phyloP scores from a whole-genome alignment of 176 grass and related monocot species.

The Stipa capillata region DNA sequence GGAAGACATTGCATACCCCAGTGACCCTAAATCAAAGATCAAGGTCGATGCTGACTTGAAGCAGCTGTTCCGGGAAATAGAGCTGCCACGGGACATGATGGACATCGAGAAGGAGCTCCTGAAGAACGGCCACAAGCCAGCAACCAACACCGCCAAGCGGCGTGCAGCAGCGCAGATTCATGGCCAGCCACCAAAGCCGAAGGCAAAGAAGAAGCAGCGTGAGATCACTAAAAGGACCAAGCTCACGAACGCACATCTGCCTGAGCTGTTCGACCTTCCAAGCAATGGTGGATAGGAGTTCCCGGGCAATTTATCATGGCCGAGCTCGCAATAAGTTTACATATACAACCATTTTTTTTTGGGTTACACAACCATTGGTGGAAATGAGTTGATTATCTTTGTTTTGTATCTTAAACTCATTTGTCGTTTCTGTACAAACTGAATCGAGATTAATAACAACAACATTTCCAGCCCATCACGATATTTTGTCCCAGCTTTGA shows the following conservation, averaged over 20 bases:
- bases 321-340: neutral
- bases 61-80: neutral
- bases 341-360: neutral
- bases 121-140: constrained; percentile 34
- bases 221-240: constrained; percentile 33
- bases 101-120: constrained; percentile 47
- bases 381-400: too few relatives aligned
- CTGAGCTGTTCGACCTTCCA: constrained; percentile 54
- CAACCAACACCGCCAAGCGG: constrained; percentile 41
- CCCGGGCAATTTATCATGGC: neutral
- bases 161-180: constrained; percentile 8
- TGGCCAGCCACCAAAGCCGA: constrained; percentile 25
- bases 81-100: constrained; percentile 60
- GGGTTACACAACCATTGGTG: too few relatives aligned
- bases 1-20: constrained; percentile 35
- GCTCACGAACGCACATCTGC: constrained; percentile 56
- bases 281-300: neutral
- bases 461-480: too few relatives aligned
- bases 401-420: neutral
- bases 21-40: constrained; percentile 24
- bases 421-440: neutral
- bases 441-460: neutral
- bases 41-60: constrained; percentile 37
- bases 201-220: constrained; percentile 37
- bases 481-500: too few relatives aligned